Evolutionary conservation across 139 green algal genomes (phyloP).

Genomic region (Spirogloea muscicola): DNA sequence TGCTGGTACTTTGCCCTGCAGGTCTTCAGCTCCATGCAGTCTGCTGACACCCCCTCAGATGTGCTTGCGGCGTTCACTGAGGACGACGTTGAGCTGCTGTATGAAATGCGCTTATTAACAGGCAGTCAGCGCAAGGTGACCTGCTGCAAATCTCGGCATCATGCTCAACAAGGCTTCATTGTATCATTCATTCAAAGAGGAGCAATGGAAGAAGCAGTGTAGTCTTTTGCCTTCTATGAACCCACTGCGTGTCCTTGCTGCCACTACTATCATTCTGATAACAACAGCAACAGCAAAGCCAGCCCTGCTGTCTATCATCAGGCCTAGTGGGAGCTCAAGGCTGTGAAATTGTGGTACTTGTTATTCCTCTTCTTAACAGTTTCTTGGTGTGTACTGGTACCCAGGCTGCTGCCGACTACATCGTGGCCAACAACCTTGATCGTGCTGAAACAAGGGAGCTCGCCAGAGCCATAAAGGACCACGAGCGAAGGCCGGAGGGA

Average conservation of each 20-base stretch:
- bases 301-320: too few relatives aligned
- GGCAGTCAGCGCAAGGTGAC: background rate
- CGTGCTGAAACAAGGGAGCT: constrained; percentile 1
- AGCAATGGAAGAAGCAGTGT: too few relatives aligned
- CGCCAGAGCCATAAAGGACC: constrained; percentile 42
- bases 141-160: background rate
- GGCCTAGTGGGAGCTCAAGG: too few relatives aligned
- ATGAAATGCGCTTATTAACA: constrained; percentile 5
- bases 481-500: constrained; percentile 25
- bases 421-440: constrained; percentile 35
- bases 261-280: too few relatives aligned
- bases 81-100: constrained; percentile 11
- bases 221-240: too few relatives aligned
- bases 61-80: constrained; percentile 1
- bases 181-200: background rate
- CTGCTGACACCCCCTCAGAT: background rate
- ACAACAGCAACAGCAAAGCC: too few relatives aligned
- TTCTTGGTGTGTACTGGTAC: background rate
- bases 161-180: background rate
- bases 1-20: too few relatives aligned
- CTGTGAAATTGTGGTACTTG: too few relatives aligned
- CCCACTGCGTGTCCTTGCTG: too few relatives aligned
- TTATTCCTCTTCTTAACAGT: too few relatives aligned
- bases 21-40: background rate
- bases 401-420: constrained; percentile 29